Conservation (phyloP, 116 monocot genomes). For the Phalaenopsis hybrid region DNA sequence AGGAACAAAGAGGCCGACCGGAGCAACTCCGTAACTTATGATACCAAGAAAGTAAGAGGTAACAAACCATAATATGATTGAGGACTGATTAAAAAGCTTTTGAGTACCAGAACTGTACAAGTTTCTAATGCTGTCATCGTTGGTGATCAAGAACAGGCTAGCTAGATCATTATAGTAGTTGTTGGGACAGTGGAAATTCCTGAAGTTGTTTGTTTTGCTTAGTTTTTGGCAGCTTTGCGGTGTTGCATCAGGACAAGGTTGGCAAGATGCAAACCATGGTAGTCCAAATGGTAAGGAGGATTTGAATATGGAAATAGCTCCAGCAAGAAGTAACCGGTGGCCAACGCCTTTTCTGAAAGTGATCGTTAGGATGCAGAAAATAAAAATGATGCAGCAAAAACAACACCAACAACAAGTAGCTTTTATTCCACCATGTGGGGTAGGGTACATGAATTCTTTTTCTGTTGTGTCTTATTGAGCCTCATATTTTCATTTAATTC, state of each 20-base stretch:
- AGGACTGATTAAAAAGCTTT: conserved; percentile 27
- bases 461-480: no score
- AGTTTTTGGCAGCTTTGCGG: conserved; percentile 40
- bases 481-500: no score
- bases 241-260: conserved; percentile 31
- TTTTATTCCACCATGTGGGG: no score
- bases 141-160: conserved; percentile 48
- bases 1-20: no score
- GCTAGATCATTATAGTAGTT: conserved; percentile 51
- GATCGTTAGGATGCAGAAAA: neutral
- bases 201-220: conserved; percentile 43
- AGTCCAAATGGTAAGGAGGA: conserved; percentile 39
- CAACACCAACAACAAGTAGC: no score
- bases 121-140: conserved; percentile 48
- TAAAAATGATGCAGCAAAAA: neutral
- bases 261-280: conserved; percentile 47
- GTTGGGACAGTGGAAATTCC: conserved; percentile 46
- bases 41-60: conserved; percentile 41
- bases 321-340: conserved; percentile 42
- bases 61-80: conserved; percentile 34
- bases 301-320: conserved; percentile 31
- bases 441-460: no score
- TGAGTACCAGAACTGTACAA: conserved; percentile 44
- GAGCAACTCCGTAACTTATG: conserved; percentile 10
- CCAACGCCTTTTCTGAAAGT: conserved; percentile 30